Evolutionary conservation across 768 basidiomycete genomes (phyloP), one percentile per base, ranked within the genome.

Genomic region (Hydnomerulius pinastri): DNA sequence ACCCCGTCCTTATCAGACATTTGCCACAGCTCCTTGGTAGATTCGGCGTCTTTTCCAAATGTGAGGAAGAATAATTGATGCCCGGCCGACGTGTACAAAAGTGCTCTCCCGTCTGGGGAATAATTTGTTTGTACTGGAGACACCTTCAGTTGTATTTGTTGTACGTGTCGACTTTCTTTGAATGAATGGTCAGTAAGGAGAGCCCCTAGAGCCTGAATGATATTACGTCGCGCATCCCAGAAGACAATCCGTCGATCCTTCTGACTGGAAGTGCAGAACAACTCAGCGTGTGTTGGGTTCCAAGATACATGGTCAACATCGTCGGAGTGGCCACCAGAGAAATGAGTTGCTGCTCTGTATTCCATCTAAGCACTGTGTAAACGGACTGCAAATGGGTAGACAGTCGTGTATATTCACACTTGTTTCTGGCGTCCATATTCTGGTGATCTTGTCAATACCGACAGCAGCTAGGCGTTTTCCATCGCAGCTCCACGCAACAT

Each of bases 401-500:
- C 23, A 11, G 47, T n/a, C n/a, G 18, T 23, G 12, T 42, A 28
- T 17, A 72, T 83, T 65, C 63, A 90, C 89, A 59, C 80, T 86
- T 64, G 87, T 86, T 53, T 91, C 89, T 4, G 89, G 87, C 44
- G 73, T 69, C 86, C 88, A 92, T n/a, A 92, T 68, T 56, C 90
- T 73, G 10, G 82, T 82, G n/a, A 73, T 69, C 61, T 86, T 90
- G 72, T 92, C 90, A 37, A 90, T 82, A 4, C 90, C 90, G 7
- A 87, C 88, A n/a, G 82, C 87, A 2, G 86, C 87, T 12, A 92
- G 73, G 50, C 85, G 85, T 72, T 84, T 85, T 15, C 90, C 90
- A 60, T 92, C 90, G 59, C 88, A 90, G 58, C 76, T 91, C 89
- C 89, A 92, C 0, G 87, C 86, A 45, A 91, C 82, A 62, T 89